Percentiles rank a stretch among this genome's conserved stretches.
phyloP scores from a whole-genome alignment of 768 basidiomycete species.

The Hypsizygus marmoreus region DNA sequence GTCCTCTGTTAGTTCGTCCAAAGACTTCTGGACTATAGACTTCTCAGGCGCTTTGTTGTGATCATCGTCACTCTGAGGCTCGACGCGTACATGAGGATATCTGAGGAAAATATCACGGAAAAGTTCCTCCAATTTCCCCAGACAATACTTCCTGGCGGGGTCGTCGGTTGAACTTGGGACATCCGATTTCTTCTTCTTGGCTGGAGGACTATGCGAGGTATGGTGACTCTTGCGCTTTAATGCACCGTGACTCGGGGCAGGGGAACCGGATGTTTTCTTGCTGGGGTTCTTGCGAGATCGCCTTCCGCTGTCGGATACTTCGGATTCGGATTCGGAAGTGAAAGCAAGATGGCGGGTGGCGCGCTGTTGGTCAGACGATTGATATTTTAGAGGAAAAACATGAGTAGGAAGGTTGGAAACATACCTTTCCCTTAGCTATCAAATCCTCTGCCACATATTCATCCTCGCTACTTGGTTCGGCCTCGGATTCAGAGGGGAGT shows the following conservation, averaged over 20 bases:
- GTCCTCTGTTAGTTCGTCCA: conserved; percentile 60
- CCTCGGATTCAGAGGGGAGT: conserved; percentile 48
- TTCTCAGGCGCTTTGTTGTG: conserved; percentile 14
- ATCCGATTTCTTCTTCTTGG: conserved; percentile 51
- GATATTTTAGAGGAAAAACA: conserved; percentile 9
- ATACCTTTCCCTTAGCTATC: conserved; percentile 44
- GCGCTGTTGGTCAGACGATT: conserved; percentile 41
- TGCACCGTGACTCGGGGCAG: conserved; percentile 27
- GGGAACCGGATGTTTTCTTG: conserved; percentile 29
- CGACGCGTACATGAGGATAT: conserved; percentile 57
- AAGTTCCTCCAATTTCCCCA: conserved; percentile 72
- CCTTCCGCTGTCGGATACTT: conserved; percentile 27
- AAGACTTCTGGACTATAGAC: conserved; percentile 40
- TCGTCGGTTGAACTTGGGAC: conserved; percentile 55
- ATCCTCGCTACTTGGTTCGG: conserved; percentile 61
- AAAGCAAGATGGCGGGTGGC: conserved; percentile 40
- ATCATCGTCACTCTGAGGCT: conserved; percentile 27
- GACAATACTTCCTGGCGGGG: conserved; percentile 77
- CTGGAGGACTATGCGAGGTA: conserved; percentile 37
- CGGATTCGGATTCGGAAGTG: conserved; percentile 49
- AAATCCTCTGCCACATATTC: conserved; percentile 63
- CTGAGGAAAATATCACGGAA: conserved; percentile 70
- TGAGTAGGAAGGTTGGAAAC: conserved; percentile 27
- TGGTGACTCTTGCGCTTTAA: conserved; percentile 59
- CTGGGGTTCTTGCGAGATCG: conserved; percentile 28